These are phyloP conservation scores for Staphylotrichum tortipilum DNA, from an alignment of 495 filamentous ascomycete species.

Conservation along the genomic window DNA sequence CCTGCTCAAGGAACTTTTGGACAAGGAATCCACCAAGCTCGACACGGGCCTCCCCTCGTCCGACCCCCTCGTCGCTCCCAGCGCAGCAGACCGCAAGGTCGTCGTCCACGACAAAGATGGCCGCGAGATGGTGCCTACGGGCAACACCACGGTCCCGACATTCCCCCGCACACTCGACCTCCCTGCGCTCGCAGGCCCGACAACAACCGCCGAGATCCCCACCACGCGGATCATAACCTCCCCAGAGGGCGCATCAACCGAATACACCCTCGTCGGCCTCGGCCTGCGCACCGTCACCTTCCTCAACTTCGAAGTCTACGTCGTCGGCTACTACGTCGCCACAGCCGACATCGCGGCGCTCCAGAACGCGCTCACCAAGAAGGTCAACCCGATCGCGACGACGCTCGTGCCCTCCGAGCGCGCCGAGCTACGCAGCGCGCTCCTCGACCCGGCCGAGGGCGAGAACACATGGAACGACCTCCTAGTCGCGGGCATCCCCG, in stretches of 20 bases:
- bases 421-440: slow-evolving; percentile 52
- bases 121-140: slow-evolving; percentile 64
- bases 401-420: slow-evolving; percentile 75
- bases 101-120: slow-evolving; percentile 47
- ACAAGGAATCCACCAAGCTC: slow-evolving; percentile 29
- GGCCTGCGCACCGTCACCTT: slow-evolving; percentile 86
- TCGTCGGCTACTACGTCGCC: slow-evolving; percentile 83
- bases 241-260: slow-evolving; percentile 29
- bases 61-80: slow-evolving; percentile 35
- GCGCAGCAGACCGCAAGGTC: slow-evolving; percentile 44
- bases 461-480: slow-evolving; percentile 65
- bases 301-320: slow-evolving; percentile 85
- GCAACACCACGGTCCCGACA: slow-evolving; percentile 71
- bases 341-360: slow-evolving; percentile 60
- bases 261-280: slow-evolving; percentile 81
- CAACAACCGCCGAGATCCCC: slow-evolving; percentile 10
- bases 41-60: slow-evolving; percentile 38
- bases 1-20: slow-evolving; percentile 29
- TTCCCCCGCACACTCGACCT: slow-evolving; percentile 70
- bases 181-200: slow-evolving; percentile 31
- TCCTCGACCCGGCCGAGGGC: slow-evolving; percentile 62
- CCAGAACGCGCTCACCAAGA: slow-evolving; percentile 38
- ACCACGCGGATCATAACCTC: slow-evolving; percentile 10
- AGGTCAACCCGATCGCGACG: slow-evolving; percentile 59
- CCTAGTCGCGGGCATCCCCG: slow-evolving; percentile 50